phyloP scores from a whole-genome alignment of 164 flowering plant species.

The Magnolia sinica region DNA sequence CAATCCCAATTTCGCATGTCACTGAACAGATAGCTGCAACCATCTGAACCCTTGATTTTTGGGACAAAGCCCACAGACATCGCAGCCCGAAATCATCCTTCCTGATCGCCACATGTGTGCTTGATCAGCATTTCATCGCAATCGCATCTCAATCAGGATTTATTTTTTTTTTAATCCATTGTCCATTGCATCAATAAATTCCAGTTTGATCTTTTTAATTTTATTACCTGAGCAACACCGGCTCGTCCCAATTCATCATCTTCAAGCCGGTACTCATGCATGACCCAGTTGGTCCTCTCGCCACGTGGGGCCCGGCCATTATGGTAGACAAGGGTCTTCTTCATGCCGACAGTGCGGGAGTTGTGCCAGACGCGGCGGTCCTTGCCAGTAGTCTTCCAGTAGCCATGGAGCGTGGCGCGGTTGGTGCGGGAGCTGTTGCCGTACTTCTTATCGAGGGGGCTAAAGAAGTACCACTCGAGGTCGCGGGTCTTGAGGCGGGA shows the following conservation, averaged over 20 bases:
- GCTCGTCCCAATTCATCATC: conserved; percentile 47
- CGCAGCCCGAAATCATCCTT: too few relatives aligned
- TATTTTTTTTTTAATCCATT: too few relatives aligned
- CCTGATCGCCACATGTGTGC: too few relatives aligned
- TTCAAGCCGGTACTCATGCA: conserved; percentile 70
- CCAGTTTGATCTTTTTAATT: too few relatives aligned
- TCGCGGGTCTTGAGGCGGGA: conserved; percentile 63
- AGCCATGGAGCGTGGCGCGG: conserved; percentile 67
- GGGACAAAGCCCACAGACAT: too few relatives aligned
- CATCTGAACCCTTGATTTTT: too few relatives aligned
- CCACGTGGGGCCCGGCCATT: conserved; percentile 75
- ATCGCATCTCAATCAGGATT: too few relatives aligned
- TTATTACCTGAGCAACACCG: conserved; percentile 42
- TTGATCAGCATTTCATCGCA: too few relatives aligned
- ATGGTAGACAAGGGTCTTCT: conserved; percentile 77
- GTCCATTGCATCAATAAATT: too few relatives aligned
- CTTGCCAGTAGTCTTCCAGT: conserved; percentile 91
- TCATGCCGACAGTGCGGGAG: conserved; percentile 53
- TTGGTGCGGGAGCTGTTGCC: conserved; percentile 63
- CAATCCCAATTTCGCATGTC: too few relatives aligned
- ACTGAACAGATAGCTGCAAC: too few relatives aligned
- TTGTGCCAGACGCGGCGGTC: conserved; percentile 43
- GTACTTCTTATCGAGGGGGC: conserved; percentile 65
- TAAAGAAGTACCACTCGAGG: conserved; percentile 82
- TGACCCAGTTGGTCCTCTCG: conserved; percentile 74